Evolutionary conservation across 306 rosid species (phyloP).

Genomic region (Vigna nakashimae): DNA sequence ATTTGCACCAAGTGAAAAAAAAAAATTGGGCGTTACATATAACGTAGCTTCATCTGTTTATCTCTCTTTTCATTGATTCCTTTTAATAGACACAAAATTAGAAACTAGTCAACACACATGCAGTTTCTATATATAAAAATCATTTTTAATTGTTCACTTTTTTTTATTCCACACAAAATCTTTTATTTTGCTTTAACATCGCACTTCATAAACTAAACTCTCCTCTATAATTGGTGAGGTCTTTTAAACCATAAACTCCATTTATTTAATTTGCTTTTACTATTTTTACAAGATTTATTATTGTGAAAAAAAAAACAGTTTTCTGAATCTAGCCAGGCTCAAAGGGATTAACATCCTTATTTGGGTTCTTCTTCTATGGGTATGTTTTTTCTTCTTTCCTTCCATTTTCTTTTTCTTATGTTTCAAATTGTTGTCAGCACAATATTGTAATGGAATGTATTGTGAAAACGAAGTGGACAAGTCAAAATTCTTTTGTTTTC

Average conservation of each 20-base stretch:
- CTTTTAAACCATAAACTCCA: constrained; percentile 49
- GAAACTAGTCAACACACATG: neutral
- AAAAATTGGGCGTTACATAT: too few relatives aligned
- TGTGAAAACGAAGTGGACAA: constrained; percentile 16
- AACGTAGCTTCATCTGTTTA: neutral
- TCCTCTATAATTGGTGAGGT: constrained; percentile 33
- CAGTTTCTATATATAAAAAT: neutral
- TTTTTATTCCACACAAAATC: constrained; percentile 7
- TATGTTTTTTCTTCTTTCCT: constrained; percentile 26
- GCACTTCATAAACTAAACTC: constrained; percentile 42
- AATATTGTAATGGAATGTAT: neutral
- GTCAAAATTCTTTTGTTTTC: constrained; percentile 11
- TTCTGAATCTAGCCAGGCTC: constrained; percentile 26
- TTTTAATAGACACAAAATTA: neutral
- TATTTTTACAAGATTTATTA: neutral
- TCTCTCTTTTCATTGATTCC: neutral
- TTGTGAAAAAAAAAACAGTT: constrained; percentile 52
- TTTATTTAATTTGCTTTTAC: neutral
- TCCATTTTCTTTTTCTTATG: neutral
- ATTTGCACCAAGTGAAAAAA: too few relatives aligned
- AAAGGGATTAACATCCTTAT: constrained; percentile 51
- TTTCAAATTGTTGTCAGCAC: neutral
- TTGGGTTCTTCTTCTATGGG: constrained; percentile 58
- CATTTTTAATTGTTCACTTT: constrained; percentile 45
- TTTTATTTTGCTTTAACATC: constrained; percentile 46